Conservation (phyloP, 1,284 basidiomycete species). For the Schizophyllum commune region DNA sequence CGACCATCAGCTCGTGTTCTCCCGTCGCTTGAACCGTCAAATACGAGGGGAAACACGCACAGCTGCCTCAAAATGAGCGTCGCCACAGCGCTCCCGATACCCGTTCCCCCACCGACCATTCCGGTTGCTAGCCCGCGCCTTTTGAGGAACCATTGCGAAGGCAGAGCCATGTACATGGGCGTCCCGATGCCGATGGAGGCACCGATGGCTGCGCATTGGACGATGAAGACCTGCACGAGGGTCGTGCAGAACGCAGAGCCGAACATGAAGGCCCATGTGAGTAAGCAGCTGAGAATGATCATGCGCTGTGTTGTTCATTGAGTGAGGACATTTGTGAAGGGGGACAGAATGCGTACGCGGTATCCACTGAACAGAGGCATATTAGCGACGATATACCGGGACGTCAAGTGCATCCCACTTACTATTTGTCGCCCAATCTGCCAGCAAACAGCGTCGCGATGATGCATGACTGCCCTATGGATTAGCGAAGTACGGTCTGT, state of each 20-base stretch:
- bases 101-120: slow-evolving; percentile 17
- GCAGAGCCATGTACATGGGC: slow-evolving; percentile 19
- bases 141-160: slow-evolving; percentile 19
- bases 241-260: slow-evolving; percentile 18
- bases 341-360: slow-evolving; percentile 6
- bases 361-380: slow-evolving; percentile 14
- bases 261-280: slow-evolving; percentile 16
- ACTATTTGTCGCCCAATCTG: slow-evolving; percentile 12
- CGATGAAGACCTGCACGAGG: slow-evolving; percentile 17
- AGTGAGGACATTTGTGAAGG: background rate
- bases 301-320: slow-evolving; percentile 11
- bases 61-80: slow-evolving; percentile 16
- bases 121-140: slow-evolving; percentile 18
- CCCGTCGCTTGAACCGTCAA: background rate
- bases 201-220: slow-evolving; percentile 17
- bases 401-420: slow-evolving; percentile 3
- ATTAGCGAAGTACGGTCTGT: background rate
- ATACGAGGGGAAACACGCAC: slow-evolving; percentile 8
- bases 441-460: background rate
- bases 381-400: slow-evolving; percentile 12
- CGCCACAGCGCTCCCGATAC: slow-evolving; percentile 15
- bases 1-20: background rate
- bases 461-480: background rate
- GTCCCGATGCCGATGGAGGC: slow-evolving; percentile 15
- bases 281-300: slow-evolving; percentile 18